These are phyloP conservation scores for Lactifluus echinatus DNA, from an alignment of 768 basidiomycete species.

Conservation along the genomic window DNA sequence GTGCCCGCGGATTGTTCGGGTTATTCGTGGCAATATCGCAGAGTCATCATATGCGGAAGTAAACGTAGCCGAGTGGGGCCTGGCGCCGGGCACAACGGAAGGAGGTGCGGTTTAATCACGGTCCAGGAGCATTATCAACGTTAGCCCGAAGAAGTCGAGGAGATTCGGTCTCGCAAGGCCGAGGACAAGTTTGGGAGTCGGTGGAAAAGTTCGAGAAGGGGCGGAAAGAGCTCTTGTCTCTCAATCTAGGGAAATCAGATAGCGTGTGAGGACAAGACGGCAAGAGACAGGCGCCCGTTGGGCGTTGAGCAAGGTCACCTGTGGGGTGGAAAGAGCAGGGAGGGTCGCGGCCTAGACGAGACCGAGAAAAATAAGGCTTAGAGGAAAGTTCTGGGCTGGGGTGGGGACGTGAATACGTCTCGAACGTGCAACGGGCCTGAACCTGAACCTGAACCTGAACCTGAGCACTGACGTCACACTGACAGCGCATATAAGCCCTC, in stretches of 20 bases:
- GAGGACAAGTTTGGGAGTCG: background rate
- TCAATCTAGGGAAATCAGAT: background rate
- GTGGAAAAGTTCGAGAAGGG: background rate
- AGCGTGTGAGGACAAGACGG: background rate
- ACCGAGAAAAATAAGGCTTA: background rate
- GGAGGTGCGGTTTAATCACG: background rate
- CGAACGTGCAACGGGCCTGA: background rate
- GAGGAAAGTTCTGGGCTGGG: background rate
- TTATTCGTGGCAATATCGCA: slow-evolving; percentile 6
- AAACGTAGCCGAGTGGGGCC: background rate
- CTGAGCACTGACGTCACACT: slow-evolving; percentile 4
- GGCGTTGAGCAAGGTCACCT: too few species aligned
- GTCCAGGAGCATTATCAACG: background rate
- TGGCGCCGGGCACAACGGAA: background rate
- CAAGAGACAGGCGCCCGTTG: too few species aligned
- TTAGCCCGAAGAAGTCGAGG: background rate
- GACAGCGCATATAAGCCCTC: slow-evolving; percentile 13
- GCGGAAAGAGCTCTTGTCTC: background rate
- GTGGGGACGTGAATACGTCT: background rate
- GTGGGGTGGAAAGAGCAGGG: too few species aligned
- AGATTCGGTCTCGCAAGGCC: background rate
- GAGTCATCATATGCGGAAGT: background rate
- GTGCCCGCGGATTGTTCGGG: background rate
- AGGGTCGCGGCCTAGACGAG: background rate
- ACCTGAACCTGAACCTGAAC: background rate